Evolutionary conservation across 2,329 filamentous ascomycete species (phyloP).

Genomic region (Geosmithia flava): DNA sequence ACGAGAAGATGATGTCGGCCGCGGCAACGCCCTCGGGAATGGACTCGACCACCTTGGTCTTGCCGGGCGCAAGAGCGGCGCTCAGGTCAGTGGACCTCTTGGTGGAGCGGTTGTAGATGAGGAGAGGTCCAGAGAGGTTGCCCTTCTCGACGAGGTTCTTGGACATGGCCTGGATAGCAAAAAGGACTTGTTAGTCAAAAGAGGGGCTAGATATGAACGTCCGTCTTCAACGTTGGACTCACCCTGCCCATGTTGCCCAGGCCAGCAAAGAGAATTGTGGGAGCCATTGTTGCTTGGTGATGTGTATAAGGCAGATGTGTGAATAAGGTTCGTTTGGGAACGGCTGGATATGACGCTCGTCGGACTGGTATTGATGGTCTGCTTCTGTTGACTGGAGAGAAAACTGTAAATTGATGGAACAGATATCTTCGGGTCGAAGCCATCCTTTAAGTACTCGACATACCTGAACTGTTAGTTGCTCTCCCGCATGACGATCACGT

Average conservation of each 20-base stretch:
- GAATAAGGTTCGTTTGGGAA: not conserved
- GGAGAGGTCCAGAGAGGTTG: conserved; percentile 54
- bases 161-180: conserved; percentile 55
- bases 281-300: not conserved
- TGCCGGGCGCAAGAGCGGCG: conserved; percentile 44
- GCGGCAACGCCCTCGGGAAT: conserved; percentile 53
- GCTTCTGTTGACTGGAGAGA: no score
- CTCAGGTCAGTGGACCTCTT: conserved; percentile 53
- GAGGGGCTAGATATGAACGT: conserved; percentile 2
- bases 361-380: no score
- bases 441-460: no score
- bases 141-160: conserved; percentile 75
- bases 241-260: conserved; percentile 1
- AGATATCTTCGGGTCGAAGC: no score
- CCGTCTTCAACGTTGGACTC: conserved; percentile 4
- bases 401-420: no score
- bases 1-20: conserved; percentile 73
- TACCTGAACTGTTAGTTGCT: no score
- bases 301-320: not conserved
- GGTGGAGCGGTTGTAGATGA: conserved; percentile 70
- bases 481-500: no score
- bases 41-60: conserved; percentile 49
- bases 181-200: not conserved
- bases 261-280: not conserved
- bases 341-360: not conserved